Evolutionary conservation across 2,329 filamentous ascomycete species (phyloP), one percentile per base, ranked within the genome.

Genomic region (Hymenotorrendiella dingleyae): DNA sequence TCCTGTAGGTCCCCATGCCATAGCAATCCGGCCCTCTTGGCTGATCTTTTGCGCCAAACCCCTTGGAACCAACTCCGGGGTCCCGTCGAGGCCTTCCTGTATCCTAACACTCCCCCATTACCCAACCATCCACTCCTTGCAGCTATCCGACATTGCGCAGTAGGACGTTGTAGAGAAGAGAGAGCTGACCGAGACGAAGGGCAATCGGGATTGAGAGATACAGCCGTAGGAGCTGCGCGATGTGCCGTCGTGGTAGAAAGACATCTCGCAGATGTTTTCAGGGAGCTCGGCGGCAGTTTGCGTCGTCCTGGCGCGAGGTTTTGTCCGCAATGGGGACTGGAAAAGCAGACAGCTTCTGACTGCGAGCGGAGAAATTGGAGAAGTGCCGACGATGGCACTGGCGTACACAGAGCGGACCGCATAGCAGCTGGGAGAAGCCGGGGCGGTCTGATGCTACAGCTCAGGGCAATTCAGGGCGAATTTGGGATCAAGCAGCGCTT

Each of bases 291-390:
- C 17, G 20, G 33, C 17, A 17, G 12, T 17, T 9, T 17, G 4
- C 17, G 30, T 21, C 12, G 9, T 11, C 24, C 9, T 10, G 24
- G 36, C 14, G 14, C 23, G 24, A 20, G 23, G 36, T 48, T 50
- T 47, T 44, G 54, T 53, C 38, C 56, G 42, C 54, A 58, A 55
- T 66, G 69, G 41, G 66, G 60, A 42, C 60, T 67, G 62, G 74
- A 72, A 55, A 77, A 74, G 49, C 66, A 69, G 34, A 75, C 59
- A 42, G 70, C 69, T 54, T 84, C 74, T 51, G 84, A 79, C 62
- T 90, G 86, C 41, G 71, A 76, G 53, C 79, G 80, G 50, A 93
- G 72, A 62, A 86, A 91, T 53, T 80, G 80, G 49, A 93, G 70
- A 16, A 91, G 74, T 32, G 64, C 65, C 43, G 65, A 60, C 40